Base-by-base conservation (phyloP, 148 eudicot species). In the Vaccinium macrocarpon region DNA sequence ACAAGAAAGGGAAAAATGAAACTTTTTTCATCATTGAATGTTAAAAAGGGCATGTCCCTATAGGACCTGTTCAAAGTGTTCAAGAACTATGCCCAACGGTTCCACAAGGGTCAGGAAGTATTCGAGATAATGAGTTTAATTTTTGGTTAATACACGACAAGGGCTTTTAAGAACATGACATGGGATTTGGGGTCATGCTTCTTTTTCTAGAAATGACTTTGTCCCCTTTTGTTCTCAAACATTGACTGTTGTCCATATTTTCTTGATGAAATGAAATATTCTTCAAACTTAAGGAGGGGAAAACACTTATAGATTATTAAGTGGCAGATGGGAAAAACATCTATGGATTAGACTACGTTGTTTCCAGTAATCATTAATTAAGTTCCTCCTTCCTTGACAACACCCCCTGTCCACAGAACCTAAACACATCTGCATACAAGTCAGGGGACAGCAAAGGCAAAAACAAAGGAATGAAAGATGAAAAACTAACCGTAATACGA, bases 401-500 rank as follows among this genome's bases (percentile, higher is more conserved):
- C 76, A 72, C n/a, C 50, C 48, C 38, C 18, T n/a, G 5, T 42
- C 46, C 7, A 21, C 52, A 8, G 64, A 78, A 32, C 56, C 52
- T 9, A 61, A 14, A 32, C 21, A 52, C 21, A n/a, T 48, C 62
- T 5, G 23, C 13, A 62, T 48, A 49, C 52, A 29, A 42, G 15
- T 23, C 16, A 72, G 53, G 32, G 9, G 4, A 68, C 27, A 23
- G 72, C 21, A 27, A 16, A 51, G 52, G 71, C 57, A 25, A 48
- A 27, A 23, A 50, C 0, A 3, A 29, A 49, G 21, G 51, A 51
- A 38, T 8, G 29, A 55, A 19, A 3, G 25, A 59, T 76, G 25
- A 76, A 42, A 70, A 48, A 70, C 55, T 87, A 70, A 95, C 97
- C 88, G 99, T 90, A 86, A 97, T 92, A 68, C 97, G 97, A 32